These are phyloP conservation scores for Candida morakotiae DNA, from an alignment of 805 yeast species.

Conservation along the genomic window DNA sequence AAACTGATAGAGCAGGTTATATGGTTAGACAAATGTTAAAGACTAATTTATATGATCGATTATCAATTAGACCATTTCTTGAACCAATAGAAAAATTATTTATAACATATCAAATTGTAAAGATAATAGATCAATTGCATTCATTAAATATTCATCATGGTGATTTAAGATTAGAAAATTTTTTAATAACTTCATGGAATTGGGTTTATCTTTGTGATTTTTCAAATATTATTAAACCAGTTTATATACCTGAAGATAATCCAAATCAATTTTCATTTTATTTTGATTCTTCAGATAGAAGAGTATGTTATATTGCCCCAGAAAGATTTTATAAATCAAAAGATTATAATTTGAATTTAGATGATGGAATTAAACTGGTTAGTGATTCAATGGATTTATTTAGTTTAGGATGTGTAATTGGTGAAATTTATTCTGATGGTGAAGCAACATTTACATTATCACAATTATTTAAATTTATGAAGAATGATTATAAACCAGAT, in stretches of 20 bases:
- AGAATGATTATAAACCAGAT: conserved; percentile 63
- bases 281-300: conserved; percentile 84
- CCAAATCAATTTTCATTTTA: conserved; percentile 90
- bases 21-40: conserved; percentile 76
- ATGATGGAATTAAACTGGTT: conserved; percentile 27
- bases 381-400: conserved; percentile 76
- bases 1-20: conserved; percentile 90
- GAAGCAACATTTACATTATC: conserved; percentile 82
- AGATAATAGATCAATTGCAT: conserved; percentile 64
- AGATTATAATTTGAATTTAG: conserved; percentile 15
- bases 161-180: conserved; percentile 87
- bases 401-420: conserved; percentile 82
- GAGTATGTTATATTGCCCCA: conserved; percentile 91
- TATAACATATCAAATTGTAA: conserved; percentile 75
- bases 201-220: conserved; percentile 84
- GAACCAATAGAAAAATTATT: conserved; percentile 79
- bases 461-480: conserved; percentile 78
- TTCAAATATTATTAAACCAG: conserved; percentile 74
- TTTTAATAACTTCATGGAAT: conserved; percentile 82
- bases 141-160: conserved; percentile 67
- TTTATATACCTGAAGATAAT: conserved; percentile 82
- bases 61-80: conserved; percentile 83
- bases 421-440: conserved; percentile 85
- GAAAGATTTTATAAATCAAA: conserved; percentile 63
- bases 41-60: conserved; percentile 80